A percentile compares a stretch with the other conserved stretches of the same genome.
phyloP scores from a whole-genome alignment of 1,139 yeast species.

The Scheffersomyces segobiensis region DNA sequence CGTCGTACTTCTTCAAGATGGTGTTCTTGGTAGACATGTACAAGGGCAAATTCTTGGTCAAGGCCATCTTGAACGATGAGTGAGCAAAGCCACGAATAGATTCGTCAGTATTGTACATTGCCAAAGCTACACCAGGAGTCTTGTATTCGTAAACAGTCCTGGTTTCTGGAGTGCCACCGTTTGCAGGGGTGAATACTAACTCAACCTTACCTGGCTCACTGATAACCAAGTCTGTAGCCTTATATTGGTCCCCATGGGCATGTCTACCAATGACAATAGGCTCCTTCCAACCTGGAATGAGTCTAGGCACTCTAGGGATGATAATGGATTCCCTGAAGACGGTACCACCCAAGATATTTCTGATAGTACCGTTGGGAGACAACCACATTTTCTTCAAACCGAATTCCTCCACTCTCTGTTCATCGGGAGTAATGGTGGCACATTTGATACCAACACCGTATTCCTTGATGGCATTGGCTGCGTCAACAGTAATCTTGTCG shows the following conservation, averaged over 20 bases:
- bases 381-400: slow-evolving; percentile 93
- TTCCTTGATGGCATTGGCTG: slow-evolving; percentile 86
- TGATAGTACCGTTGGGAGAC: slow-evolving; percentile 94
- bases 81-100: slow-evolving; percentile 89
- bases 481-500: slow-evolving; percentile 84
- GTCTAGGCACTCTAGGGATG: slow-evolving; percentile 82
- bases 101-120: slow-evolving; percentile 95
- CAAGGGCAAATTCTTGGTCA: slow-evolving; percentile 73
- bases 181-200: slow-evolving; percentile 75
- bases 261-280: slow-evolving; percentile 97
- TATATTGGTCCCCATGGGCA: slow-evolving; percentile 96
- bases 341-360: slow-evolving; percentile 93
- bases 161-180: slow-evolving; percentile 57
- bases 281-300: slow-evolving; percentile 91
- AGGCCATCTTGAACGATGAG: slow-evolving; percentile 86
- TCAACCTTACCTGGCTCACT: slow-evolving; percentile 80
- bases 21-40: slow-evolving; percentile 92
- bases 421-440: slow-evolving; percentile 99
- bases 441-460: slow-evolving; percentile 94
- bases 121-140: slow-evolving; percentile 81
- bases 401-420: slow-evolving; percentile 89
- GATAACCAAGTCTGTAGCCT: slow-evolving; percentile 81
- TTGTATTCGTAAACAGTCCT: slow-evolving; percentile 70
- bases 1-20: slow-evolving; percentile 89
- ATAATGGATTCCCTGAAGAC: slow-evolving; percentile 97